These are phyloP conservation scores for Lachnum nothofagi DNA, from an alignment of 2,329 filamentous ascomycete species.

Conservation along the genomic window DNA sequence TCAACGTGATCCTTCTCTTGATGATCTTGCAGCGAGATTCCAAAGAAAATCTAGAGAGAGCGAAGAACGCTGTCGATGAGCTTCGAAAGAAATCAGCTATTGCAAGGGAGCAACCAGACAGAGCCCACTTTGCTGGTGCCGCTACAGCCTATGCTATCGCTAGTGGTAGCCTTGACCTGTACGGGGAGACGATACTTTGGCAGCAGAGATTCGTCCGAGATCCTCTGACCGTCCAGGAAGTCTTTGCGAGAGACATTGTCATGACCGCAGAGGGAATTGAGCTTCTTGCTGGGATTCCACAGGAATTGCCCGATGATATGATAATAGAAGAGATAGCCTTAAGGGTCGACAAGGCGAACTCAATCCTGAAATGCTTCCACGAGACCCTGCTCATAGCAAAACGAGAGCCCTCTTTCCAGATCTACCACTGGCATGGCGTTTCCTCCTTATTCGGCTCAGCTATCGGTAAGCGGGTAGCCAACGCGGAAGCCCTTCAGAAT, in stretches of 20 bases:
- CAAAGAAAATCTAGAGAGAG: constrained; percentile 3
- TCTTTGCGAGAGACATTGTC: constrained; percentile 24
- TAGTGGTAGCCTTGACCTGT: constrained; percentile 32
- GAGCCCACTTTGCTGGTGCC: constrained; percentile 30
- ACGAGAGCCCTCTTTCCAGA: constrained; percentile 15
- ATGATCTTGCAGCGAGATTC: constrained; percentile 9
- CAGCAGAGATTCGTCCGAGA: constrained; percentile 36
- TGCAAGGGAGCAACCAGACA: constrained; percentile 26
- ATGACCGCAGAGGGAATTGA: constrained; percentile 24
- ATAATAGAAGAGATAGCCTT: constrained; percentile 8
- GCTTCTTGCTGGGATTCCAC: constrained; percentile 28
- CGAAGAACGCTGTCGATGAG: constrained; percentile 9
- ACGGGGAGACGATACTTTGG: constrained; percentile 33
- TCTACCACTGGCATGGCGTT: constrained; percentile 8
- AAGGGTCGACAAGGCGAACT: constrained; percentile 13
- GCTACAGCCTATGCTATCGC: constrained; percentile 31
- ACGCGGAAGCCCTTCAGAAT: constrained; percentile 6
- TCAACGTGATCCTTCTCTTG: constrained; percentile 12
- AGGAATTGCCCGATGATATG: constrained; percentile 30
- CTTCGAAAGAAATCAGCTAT: constrained; percentile 15
- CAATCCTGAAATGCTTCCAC: constrained; percentile 11
- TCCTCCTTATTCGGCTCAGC: constrained; percentile 9
- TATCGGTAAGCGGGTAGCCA: constrained; percentile 7
- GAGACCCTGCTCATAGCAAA: constrained; percentile 12
- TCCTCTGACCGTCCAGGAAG: constrained; percentile 26